A percentile compares a stretch with the other conserved stretches of the same genome.
These are phyloP conservation scores for Pestalotiopsis sp. DNA, from an alignment of 2,329 filamentous ascomycete genomes.

Conservation along the genomic window DNA sequence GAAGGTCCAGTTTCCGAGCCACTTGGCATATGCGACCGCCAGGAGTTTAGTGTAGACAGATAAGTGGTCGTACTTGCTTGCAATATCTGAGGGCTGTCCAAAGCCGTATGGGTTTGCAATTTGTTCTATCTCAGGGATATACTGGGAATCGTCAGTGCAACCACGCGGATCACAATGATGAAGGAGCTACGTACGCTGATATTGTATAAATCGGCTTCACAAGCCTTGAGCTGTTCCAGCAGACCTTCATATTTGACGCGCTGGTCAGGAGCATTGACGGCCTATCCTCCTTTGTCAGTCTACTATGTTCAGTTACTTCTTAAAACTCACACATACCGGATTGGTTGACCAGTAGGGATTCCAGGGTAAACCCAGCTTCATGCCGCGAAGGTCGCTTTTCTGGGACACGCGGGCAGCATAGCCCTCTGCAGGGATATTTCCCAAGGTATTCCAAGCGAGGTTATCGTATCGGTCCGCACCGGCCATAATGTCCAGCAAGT, in stretches of 20 bases:
- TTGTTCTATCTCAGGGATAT: background rate
- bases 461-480: slow-evolving; percentile 15
- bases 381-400: background rate
- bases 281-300: background rate
- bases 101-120: background rate
- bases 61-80: background rate
- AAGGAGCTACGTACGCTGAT: background rate
- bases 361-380: background rate
- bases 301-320: background rate
- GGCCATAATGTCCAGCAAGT: slow-evolving; percentile 31
- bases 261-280: background rate
- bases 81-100: background rate
- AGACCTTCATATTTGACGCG: background rate
- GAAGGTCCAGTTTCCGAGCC: slow-evolving; percentile 20
- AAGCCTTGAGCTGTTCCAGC: background rate
- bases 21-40: slow-evolving; percentile 22
- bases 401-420: background rate
- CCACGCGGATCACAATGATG: accelerated
- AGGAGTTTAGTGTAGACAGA: slow-evolving; percentile 6
- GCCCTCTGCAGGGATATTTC: background rate
- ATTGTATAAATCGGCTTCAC: background rate
- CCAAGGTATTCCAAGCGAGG: background rate
- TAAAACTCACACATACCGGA: background rate
- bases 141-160: background rate
- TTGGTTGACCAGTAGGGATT: background rate